Base-by-base conservation (phyloP, 768 basidiomycete genomes). In the Collybia sp. region DNA sequence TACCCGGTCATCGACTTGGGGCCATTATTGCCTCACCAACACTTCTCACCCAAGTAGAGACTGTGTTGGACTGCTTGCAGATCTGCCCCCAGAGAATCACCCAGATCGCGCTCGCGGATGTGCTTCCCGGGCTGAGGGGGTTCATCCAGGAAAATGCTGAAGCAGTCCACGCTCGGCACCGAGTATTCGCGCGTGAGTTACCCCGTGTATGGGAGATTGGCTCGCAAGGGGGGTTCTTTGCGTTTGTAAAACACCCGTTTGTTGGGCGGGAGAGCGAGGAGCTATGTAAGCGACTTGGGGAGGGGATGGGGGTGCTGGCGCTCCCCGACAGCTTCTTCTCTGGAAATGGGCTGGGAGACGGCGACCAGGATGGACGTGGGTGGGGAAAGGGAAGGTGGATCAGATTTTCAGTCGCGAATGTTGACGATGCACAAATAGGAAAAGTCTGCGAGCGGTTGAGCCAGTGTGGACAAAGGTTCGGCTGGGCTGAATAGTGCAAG, bases 1-100 rank as follows among this genome's bases (percentile, higher is more conserved):
- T 88, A n/a, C 90, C 91, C 0, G 90, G 90, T 0, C 84, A 91
- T 61, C 79, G 90, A 10, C 75, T 93, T 4, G 91, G 91, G 1
- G 74, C 76, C 3, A 72, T 92, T 46, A 74, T 80, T 15, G 82
- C 84, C 1, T 78, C 82, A 0, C 78, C 82, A 0, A 49, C 58
- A 0, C 60, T 92, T 41, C 64, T 85, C 6, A 51, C 51, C 12
- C 53, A 73, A 4, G 63, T 77, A 13, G 58, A 81, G 41, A 73
- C 67, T 17, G 76, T 85, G 16, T 75, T 90, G 11, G 91, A 93
- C 61, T 85, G 81, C 50, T 67, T 91, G 32, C 90, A 91, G 55
- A 84, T 89, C 33, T 92, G 90, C 56, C 70, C 89, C 0, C 85
- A 90, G 10, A 76, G 85, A 6, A 75, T 85, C 0, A 70, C 84